Evolutionary conservation across 2,329 filamentous ascomycete genomes (phyloP).

Genomic region (Lachnellula hyalina): DNA sequence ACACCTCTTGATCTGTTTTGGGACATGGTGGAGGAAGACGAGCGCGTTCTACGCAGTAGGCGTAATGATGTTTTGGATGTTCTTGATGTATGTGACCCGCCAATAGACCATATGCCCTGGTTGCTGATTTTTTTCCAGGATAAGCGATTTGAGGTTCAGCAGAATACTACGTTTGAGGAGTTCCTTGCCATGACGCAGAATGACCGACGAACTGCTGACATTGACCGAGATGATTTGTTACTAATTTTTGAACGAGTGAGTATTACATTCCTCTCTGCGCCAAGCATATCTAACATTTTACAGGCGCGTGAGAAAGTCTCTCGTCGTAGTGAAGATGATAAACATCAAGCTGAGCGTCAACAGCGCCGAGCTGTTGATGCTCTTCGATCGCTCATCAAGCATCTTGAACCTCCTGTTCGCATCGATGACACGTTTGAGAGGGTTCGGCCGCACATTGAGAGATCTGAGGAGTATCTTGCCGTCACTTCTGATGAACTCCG

Average conservation of each 20-base stretch:
- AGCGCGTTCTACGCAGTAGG: slow-evolving; percentile 73
- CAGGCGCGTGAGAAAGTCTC: slow-evolving; percentile 80
- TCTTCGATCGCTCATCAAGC: slow-evolving; percentile 81
- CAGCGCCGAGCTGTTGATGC: slow-evolving; percentile 81
- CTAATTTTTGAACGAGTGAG: slow-evolving; percentile 78
- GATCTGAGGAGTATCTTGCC: slow-evolving; percentile 77
- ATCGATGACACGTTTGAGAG: slow-evolving; percentile 82
- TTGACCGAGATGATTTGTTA: slow-evolving; percentile 72
- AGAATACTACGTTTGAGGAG: slow-evolving; percentile 82
- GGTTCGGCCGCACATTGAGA: slow-evolving; percentile 72
- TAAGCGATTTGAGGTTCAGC: slow-evolving; percentile 83
- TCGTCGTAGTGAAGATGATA: slow-evolving; percentile 79
- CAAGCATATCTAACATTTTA: slow-evolving; percentile 20
- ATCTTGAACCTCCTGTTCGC: slow-evolving; percentile 76
- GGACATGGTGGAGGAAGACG: slow-evolving; percentile 92
- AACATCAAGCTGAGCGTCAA: slow-evolving; percentile 72
- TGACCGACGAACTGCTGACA: slow-evolving; percentile 82
- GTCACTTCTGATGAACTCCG: slow-evolving; percentile 79
- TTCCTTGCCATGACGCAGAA: slow-evolving; percentile 77
- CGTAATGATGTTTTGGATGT: slow-evolving; percentile 84
- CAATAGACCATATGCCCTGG: background rate
- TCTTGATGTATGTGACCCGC: slow-evolving; percentile 62
- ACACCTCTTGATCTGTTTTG: slow-evolving; percentile 90
- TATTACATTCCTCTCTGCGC: slow-evolving; percentile 9
- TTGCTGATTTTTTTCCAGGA: slow-evolving; percentile 54